Evolutionary conservation across 83 land plant genomes (phyloP), one percentile per base, ranked within the genome.

Genomic region (Isoetes engelmannii): DNA sequence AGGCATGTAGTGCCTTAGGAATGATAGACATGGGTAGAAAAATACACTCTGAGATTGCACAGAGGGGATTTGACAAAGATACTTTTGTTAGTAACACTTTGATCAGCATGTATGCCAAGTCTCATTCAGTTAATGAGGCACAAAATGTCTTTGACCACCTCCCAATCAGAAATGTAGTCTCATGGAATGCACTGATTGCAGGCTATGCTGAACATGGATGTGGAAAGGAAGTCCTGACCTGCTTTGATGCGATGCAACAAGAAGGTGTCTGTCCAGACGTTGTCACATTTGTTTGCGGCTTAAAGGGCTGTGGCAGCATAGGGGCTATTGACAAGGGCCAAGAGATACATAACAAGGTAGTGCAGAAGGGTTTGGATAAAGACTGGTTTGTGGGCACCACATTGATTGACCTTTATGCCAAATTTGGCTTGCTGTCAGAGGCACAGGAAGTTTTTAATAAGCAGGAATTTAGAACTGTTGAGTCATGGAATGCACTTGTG

Each of bases 71-170:
- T 12, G 63, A 54, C 5, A 15, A 42, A 20, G 62, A 68, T 68
- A 47, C 50, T 20, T 48, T 68, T 68, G 62, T 68, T 20, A 45
- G 50, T 37, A 47, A 63, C 58, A 59, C 19, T 19, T 59, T 59
- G 62, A 7, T 59, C 9, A 37, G 28, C 28, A 59, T 15, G 17
- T 59, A 15, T 59, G 62, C 17, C 62, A 59, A 59, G 19, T 59
- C 37, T 0, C 37, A 37, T 15, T 7, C 28, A 37, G 37, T 59
- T 59, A 37, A 1, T 0, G 28, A 59, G 28, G 9, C 62, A 59
- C 62, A 59, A 3, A 9, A 59, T 18, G 13, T 18, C 10, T 18
- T 13, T 59, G 17, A 59, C 17, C 10, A 9, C 1, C 13, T 59
- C 9, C 19, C 9, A 13, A 59, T 8, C 28, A 19, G 62, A 15